Base-by-base conservation (phyloP, 495 filamentous ascomycete species). In the Darksidea phi region DNA sequence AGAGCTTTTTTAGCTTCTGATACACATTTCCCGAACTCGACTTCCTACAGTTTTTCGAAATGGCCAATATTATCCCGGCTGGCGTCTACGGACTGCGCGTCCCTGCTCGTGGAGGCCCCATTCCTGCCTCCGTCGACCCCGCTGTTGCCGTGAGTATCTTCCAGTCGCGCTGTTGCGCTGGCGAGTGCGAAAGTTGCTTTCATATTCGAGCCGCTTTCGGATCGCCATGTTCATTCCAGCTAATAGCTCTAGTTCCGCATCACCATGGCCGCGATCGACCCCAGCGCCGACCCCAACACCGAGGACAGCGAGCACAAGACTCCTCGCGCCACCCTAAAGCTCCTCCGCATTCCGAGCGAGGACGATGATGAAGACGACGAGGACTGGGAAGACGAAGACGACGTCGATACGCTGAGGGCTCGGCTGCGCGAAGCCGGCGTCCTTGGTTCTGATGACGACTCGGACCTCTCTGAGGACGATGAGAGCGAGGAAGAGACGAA, bases 201-300 rank as follows among this genome's bases (percentile, higher is more conserved):
- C n/a, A n/a, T n/a, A n/a, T 13, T 32, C 21, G 28, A 41, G 1
- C 11, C 25, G 24, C 48, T 34, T 24, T 36, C 10, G 12, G 11
- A 15, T 36, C 54, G 28, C 23, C 41, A 21, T 8, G 54, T 48
- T 20, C 53, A 47, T 20, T 24, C 41, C 21, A 34, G 70, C 58
- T 73, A 32, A 60, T 54, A n/a, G 24, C 32, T 13, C 3, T 67
- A 96, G 92, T 91, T 96, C 78, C 91, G 89, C 68, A 87, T 99
- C 66, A 97, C 90, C 69, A 99, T 99, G 94, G 94, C 95, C 68
- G 94, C 94, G 67, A 86, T 99, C 68, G 92, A 99, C 73, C 94
- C 94, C 34, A 88, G 84, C 68, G 88, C 88, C 62, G 79, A 77
- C 47, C 84, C 88, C 38, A 56, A 68, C 42, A 83, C 86, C 56